phyloP scores from a whole-genome alignment of 1,284 basidiomycete genomes.

The Trichosporon faecale region DNA sequence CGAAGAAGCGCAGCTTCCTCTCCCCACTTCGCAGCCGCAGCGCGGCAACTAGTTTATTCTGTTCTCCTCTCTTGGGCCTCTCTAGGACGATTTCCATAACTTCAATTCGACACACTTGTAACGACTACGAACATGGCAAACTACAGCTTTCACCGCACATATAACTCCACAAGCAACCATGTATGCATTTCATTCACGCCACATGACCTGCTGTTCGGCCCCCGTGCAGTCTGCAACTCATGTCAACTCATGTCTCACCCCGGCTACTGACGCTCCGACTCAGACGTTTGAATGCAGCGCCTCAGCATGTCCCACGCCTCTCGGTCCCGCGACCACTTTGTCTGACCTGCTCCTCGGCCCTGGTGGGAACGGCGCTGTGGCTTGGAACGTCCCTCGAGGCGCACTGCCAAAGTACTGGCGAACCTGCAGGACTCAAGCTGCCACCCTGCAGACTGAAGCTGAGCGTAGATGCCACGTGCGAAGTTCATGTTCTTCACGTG shows the following conservation, averaged over 20 bases:
- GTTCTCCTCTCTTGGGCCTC: neutral
- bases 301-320: too few relatives aligned
- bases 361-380: neutral
- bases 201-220: neutral
- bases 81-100: neutral
- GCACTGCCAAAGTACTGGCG: neutral
- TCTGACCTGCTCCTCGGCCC: neutral
- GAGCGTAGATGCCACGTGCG: neutral
- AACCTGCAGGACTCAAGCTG: neutral
- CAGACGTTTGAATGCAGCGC: too few relatives aligned
- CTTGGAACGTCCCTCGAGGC: neutral
- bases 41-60: neutral
- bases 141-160: neutral
- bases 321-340: neutral
- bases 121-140: neutral
- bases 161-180: neutral
- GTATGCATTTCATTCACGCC: constrained; percentile 3
- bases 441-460: neutral
- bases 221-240: neutral
- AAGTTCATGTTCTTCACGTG: neutral
- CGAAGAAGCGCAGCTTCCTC: neutral
- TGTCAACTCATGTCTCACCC: too few relatives aligned
- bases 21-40: neutral
- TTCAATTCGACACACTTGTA: neutral
- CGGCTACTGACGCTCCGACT: too few relatives aligned